Base-by-base conservation (phyloP, 73 alveolate species). In the Stentor coeruleus region DNA sequence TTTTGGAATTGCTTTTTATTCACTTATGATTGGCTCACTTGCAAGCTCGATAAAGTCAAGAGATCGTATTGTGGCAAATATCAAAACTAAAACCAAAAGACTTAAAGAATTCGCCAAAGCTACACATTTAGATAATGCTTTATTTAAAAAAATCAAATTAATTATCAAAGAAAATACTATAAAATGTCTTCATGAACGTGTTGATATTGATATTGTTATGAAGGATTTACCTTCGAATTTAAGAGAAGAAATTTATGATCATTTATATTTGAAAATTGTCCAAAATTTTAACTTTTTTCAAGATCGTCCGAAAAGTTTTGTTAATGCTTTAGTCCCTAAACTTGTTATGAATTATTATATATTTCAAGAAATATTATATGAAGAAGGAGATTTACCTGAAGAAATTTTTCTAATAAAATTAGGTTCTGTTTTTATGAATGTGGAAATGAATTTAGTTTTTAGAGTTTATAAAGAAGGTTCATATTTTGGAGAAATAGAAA, bases 1-100 rank as follows among this genome's bases (percentile, higher is more conserved):
- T 86, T 87, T 95, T 74, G 99, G 99, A 3, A 98, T 95, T 3
- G 91, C 91, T 35, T 85, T 93, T 6, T 95, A 89, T 90, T 93
- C 98, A 35, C 92, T 93, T 49, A 96, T 98, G 20, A 93, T 92
- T 81, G 98, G 99, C 80, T 81, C 93, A 30, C 85, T 95, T 6
- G 86, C 96, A 35, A 83, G 90, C 4, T 98, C 93, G 59, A 66
- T 87, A 2, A 59, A 76, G 77, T 81, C 31, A 26, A 37, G 31
- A 26, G n/a, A 26, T 15, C 31, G 0, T 57, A 57, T n/a, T 20
- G 73, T 20, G 28, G 15, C 81, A 66, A 36, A 15, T 20, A 20
- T 66, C 30, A 15, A 20, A 30, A 2, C 1, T 55, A 86, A 86
- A 72, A 60, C 82, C 2, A 30, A 15, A 35, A 82, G 81, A 6